Conservation (phyloP, 2,329 filamentous ascomycete species). For the Hymenoscyphus occultus region DNA sequence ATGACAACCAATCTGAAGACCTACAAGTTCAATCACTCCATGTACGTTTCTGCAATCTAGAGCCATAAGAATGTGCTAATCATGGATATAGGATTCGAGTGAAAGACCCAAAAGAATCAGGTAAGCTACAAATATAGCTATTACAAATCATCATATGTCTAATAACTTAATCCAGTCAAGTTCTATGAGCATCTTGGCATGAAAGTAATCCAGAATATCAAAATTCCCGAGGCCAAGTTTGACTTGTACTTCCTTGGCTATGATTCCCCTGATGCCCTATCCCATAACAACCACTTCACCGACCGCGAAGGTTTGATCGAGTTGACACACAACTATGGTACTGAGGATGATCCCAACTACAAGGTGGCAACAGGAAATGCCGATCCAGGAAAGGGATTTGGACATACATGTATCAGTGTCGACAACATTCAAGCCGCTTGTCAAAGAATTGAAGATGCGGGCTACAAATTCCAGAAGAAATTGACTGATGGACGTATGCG, state of each 20-base stretch:
- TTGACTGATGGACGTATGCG: constrained; percentile 83
- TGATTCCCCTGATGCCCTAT: constrained; percentile 72
- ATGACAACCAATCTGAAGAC: constrained; percentile 66
- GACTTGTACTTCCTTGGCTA: constrained; percentile 95
- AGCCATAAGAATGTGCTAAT: constrained; percentile 15
- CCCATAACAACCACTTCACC: constrained; percentile 66
- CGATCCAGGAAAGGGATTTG: constrained; percentile 72
- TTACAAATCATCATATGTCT: constrained; percentile 1
- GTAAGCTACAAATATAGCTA: constrained; percentile 38
- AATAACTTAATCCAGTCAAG: constrained; percentile 56
- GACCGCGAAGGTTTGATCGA: constrained; percentile 90
- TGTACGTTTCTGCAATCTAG: constrained; percentile 50
- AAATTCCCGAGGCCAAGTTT: constrained; percentile 86
- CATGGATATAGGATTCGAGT: constrained; percentile 71
- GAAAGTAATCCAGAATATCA: constrained; percentile 75
- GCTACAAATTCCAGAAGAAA: constrained; percentile 95
- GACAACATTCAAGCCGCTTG: constrained; percentile 88
- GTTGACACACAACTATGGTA: constrained; percentile 81
- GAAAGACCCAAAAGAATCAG: constrained; percentile 83
- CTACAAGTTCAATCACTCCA: constrained; percentile 88
- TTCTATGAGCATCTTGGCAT: constrained; percentile 95
- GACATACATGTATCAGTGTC: constrained; percentile 77
- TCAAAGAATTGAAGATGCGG: constrained; percentile 81
- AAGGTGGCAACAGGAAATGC: constrained; percentile 83
- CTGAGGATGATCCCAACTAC: constrained; percentile 78